phyloP scores from a whole-genome alignment of 208 protist species.

The Lotmaria passim region DNA sequence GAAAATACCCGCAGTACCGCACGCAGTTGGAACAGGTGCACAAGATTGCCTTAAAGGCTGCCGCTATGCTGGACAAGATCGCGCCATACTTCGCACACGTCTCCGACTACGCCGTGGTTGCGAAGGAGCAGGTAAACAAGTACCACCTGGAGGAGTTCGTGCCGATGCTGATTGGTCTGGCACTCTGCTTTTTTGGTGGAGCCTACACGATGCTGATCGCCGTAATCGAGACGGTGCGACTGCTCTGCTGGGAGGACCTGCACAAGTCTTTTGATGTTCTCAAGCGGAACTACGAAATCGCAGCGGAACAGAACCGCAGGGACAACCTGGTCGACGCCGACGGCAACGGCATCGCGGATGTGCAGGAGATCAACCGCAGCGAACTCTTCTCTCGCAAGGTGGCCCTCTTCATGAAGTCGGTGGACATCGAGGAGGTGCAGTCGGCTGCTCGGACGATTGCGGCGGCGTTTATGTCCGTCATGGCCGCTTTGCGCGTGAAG shows the following conservation, averaged over 20 bases:
- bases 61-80: constrained; percentile 30
- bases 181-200: constrained; percentile 86
- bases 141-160: constrained; percentile 43
- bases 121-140: constrained; percentile 29
- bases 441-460: constrained; percentile 44
- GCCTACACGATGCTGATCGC: constrained; percentile 76
- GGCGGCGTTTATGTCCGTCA: constrained; percentile 55
- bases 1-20: constrained; percentile 57
- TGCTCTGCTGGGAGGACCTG: constrained; percentile 75
- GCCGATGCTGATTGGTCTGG: constrained; percentile 66
- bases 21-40: constrained; percentile 31
- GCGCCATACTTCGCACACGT: constrained; percentile 33
- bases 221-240: constrained; percentile 68
- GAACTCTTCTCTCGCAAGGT: constrained; percentile 69
- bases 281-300: constrained; percentile 70
- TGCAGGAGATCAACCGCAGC: constrained; percentile 38
- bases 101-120: constrained; percentile 9
- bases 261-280: constrained; percentile 43
- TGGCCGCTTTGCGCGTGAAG: constrained; percentile 65
- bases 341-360: constrained; percentile 59
- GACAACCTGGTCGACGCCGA: constrained; percentile 58
- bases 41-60: constrained; percentile 25
- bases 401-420: constrained; percentile 54
- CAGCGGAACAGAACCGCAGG: constrained; percentile 52
- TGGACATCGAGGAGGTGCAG: constrained; percentile 61